Conservation (phyloP, 1,284 basidiomycete genomes). For the Xerocomus alliaceus region DNA sequence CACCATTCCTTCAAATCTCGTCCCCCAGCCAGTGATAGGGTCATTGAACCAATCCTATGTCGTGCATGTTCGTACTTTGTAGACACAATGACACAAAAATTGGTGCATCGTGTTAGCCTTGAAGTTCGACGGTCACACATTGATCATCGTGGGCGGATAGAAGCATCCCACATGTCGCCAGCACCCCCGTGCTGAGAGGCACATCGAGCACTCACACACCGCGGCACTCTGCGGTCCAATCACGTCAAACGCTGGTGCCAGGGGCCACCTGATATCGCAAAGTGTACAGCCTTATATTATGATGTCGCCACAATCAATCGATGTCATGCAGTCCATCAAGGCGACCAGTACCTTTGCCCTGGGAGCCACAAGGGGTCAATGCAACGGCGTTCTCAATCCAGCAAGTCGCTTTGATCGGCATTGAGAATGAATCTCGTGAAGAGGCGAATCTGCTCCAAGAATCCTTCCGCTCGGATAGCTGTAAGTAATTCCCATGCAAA, state of each 20-base stretch:
- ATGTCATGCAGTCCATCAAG: background rate
- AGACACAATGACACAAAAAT: background rate
- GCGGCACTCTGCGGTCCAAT: slow-evolving; percentile 28
- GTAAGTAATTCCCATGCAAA: background rate
- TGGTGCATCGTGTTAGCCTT: slow-evolving; percentile 21
- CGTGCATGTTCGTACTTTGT: background rate
- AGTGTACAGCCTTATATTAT: background rate
- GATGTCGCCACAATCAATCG: background rate
- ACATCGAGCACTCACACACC: slow-evolving; percentile 27
- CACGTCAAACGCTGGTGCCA: background rate
- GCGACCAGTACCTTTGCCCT: background rate
- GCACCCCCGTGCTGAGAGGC: slow-evolving; percentile 26
- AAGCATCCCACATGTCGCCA: slow-evolving; percentile 14
- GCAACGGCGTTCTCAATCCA: slow-evolving; percentile 32
- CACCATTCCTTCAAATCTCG: background rate
- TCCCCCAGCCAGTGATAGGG: too few species aligned
- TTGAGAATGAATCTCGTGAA: slow-evolving; percentile 46
- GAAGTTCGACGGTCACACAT: slow-evolving; percentile 18
- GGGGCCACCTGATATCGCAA: background rate
- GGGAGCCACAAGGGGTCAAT: too few species aligned
- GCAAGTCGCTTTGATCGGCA: slow-evolving; percentile 35
- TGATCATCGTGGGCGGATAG: slow-evolving; percentile 20
- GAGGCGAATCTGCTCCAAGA: slow-evolving; percentile 47
- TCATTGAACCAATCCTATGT: background rate
- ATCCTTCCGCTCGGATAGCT: slow-evolving; percentile 43